Conservation (phyloP, 2,329 filamentous ascomycete genomes). For the Leptosphaerulina australis region DNA sequence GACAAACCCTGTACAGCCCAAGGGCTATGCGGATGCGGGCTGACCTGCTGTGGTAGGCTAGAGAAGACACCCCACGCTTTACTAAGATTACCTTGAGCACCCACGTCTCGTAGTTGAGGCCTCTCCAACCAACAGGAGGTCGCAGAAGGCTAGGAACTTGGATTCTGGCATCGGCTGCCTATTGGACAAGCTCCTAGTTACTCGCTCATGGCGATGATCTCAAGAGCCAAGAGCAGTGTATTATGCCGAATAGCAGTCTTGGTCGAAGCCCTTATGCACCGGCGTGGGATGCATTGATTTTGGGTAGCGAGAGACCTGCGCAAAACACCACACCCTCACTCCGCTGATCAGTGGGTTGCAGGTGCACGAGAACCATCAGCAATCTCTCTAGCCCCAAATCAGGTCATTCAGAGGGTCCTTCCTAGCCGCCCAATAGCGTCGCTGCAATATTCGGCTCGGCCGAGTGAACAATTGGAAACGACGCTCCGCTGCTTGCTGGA, state of each 20-base stretch:
- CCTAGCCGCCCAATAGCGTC: neutral
- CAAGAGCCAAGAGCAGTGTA: neutral
- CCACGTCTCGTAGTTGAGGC: neutral
- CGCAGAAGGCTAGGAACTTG: neutral
- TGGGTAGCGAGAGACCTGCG: neutral
- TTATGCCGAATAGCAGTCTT: neutral
- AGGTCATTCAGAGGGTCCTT: neutral
- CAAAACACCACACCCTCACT: slow-evolving; percentile 2
- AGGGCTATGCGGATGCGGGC: slow-evolving; percentile 18
- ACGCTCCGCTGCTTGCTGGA: neutral
- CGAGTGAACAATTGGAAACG: neutral
- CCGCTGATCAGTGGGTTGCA: slow-evolving; percentile 1
- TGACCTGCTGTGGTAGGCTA: slow-evolving; percentile 12
- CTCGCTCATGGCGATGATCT: slow-evolving; percentile 4
- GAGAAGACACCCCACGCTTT: slow-evolving; percentile 22
- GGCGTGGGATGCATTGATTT: slow-evolving; percentile 15
- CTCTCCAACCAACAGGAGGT: slow-evolving; percentile 1
- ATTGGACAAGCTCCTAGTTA: neutral
- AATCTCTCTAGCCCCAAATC: neutral
- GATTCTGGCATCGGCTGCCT: slow-evolving; percentile 1
- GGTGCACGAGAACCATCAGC: slow-evolving; percentile 1
- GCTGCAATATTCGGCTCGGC: slow-evolving; percentile 9
- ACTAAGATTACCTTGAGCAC: slow-evolving; percentile 20
- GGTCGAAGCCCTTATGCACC: neutral
- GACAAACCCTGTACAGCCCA: slow-evolving; percentile 8